Evolutionary conservation across 2,329 filamentous ascomycete species (phyloP).

Genomic region (Tothia fuscella): DNA sequence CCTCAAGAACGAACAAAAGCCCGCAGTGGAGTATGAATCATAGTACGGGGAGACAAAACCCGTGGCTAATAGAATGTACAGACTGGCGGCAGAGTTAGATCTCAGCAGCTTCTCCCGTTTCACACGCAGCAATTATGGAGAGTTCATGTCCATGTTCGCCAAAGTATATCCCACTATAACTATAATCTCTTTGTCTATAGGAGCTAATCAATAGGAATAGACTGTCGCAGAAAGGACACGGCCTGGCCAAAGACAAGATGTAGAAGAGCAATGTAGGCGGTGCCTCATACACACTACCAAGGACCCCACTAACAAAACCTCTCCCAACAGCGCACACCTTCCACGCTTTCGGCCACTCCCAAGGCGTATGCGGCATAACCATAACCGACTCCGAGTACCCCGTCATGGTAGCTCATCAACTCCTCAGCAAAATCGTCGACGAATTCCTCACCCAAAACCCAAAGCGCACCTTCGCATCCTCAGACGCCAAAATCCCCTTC

Average conservation of each 20-base stretch:
- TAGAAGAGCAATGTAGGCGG: constrained; percentile 65
- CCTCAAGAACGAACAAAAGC: constrained; percentile 66
- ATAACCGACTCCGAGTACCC: constrained; percentile 38
- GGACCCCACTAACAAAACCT: too few species aligned
- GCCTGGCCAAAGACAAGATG: constrained; percentile 71
- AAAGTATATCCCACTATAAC: neutral
- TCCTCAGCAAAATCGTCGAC: constrained; percentile 77
- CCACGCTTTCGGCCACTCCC: constrained; percentile 33
- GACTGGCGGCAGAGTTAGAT: too few species aligned
- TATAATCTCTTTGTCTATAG: too few species aligned
- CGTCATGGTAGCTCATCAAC: constrained; percentile 71
- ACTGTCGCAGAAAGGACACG: constrained; percentile 59
- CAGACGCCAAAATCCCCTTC: constrained; percentile 44
- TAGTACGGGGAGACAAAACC: too few species aligned
- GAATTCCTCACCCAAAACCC: constrained; percentile 74
- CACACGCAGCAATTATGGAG: constrained; percentile 54
- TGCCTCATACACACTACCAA: too few species aligned
- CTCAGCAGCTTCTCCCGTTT: constrained; percentile 70
- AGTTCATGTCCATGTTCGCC: too few species aligned
- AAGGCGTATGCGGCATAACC: constrained; percentile 36
- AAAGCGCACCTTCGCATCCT: constrained; percentile 50
- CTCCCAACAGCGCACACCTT: constrained; percentile 47
- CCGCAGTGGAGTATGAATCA: constrained; percentile 66
- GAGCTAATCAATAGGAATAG: too few species aligned
- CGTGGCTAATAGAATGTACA: too few species aligned